phyloP scores from a whole-genome alignment of 2,329 filamentous ascomycete species.

The Sarocladiaceae sp. region DNA sequence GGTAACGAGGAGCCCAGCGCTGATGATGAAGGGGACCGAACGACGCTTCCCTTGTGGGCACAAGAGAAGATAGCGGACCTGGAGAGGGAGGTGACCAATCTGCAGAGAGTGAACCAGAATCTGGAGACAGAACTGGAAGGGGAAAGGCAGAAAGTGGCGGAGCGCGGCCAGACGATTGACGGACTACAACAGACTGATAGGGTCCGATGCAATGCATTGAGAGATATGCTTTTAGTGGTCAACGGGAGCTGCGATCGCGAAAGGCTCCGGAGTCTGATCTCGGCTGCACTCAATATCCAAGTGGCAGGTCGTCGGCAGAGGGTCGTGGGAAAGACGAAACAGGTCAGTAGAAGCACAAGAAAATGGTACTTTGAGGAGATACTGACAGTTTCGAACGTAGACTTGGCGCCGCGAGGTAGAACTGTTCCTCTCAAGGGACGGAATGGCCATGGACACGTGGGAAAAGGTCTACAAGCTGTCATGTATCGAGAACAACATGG shows the following conservation, averaged over 20 bases:
- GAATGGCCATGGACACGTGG: neutral
- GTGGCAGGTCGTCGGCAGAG: no score
- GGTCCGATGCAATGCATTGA: neutral
- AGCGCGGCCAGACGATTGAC: no score
- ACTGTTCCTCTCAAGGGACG: neutral
- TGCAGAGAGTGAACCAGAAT: no score
- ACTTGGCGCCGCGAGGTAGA: neutral
- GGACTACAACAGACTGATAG: neutral
- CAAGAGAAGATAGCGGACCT: no score
- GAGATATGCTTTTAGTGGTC: neutral
- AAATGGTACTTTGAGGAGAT: neutral
- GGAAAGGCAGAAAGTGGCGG: no score
- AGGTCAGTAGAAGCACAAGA: neutral
- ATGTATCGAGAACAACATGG: conserved; percentile 26
- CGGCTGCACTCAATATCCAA: neutral
- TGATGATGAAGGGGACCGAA: no score
- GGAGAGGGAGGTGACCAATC: no score
- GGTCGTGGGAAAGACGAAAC: no score
- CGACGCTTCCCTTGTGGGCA: no score
- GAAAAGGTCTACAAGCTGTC: neutral
- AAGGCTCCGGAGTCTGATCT: neutral
- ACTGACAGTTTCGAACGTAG: neutral
- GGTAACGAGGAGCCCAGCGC: no score
- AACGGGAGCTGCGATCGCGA: neutral
- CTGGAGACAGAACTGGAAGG: no score